These are phyloP conservation scores for Coemansia sp. DNA, from an alignment of 192 early-diverging fungal species.

Conservation along the genomic window DNA sequence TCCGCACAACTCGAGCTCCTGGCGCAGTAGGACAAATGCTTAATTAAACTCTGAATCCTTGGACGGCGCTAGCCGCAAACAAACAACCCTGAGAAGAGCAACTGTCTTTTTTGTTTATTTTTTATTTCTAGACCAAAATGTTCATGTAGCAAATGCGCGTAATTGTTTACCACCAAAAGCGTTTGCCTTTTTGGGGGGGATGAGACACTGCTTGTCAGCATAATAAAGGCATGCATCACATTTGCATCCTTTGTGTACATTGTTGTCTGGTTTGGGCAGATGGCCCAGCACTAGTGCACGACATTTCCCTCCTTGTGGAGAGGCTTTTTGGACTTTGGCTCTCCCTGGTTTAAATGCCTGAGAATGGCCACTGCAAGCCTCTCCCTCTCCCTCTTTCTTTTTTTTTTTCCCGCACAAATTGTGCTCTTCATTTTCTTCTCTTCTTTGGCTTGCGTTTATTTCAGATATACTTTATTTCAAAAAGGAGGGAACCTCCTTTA, in stretches of 20 bases:
- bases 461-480: neutral
- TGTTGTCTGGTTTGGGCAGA: neutral
- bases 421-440: no score
- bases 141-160: neutral
- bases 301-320: slow-evolving; percentile 5
- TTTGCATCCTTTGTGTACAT: neutral
- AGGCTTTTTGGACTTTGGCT: slow-evolving; percentile 1
- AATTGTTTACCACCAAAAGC: neutral
- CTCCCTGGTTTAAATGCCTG: neutral
- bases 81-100: neutral
- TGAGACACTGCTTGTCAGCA: neutral
- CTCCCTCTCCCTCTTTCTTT: neutral
- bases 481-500: no score
- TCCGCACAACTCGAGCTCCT: no score
- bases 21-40: neutral
- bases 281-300: neutral
- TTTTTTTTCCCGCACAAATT: neutral
- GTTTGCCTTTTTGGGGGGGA: neutral
- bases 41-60: neutral
- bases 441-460: neutral
- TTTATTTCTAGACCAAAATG: neutral
- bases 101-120: neutral
- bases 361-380: neutral
- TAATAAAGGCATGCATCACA: neutral
- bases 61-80: neutral